Evolutionary conservation across 164 flowering plant genomes (phyloP), one percentile per base, ranked within the genome.

Genomic region (Nelumbo lutea): DNA sequence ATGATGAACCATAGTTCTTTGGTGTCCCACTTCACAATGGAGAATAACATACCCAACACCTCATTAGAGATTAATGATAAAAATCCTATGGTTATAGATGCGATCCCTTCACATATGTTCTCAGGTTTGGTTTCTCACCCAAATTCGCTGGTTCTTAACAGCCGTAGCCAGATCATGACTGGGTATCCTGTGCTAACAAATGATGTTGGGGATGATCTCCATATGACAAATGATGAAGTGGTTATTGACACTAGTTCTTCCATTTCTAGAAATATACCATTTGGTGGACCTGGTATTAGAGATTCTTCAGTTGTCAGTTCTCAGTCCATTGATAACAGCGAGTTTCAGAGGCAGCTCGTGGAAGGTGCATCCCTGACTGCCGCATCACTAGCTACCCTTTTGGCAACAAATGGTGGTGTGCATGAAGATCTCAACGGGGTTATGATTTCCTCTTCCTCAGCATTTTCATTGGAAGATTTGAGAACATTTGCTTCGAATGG

Each of bases 291-390:
- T 15, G 47, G 42, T 9, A 27, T 50, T 39, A 62, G 62, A 71
- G 68, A 72, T 42, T 53, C 69, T 15, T 66, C 75, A 27, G 67
- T 57, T 13, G 45, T 52, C 47, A 68, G 75, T 61, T 69, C 72
- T 0, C 40, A 41, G 60, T 53, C 73, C 1, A 9, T 46, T 43
- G 70, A 42, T 57, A 69, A 64, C 60, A 9, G 65, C 59, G 72
- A 60, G 51, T 48, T 77, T 68, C 76, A 72, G 42, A 83, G 79
- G 42, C 79, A 78, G 3, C 70, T 80, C 38, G 55, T 45, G 41
- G 75, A 70, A 56, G 84, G 76, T 57, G 65, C 70, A 6, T 70
- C 85, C 7, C 7, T 79, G 44, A 72, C 86, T 66, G 70, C 82
- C 43, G 27, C 82, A 70, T 66, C 85, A 3, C 72, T 83, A 64